Base-by-base conservation (phyloP, 2,329 filamentous ascomycete species). In the Aspergillus ruber region DNA sequence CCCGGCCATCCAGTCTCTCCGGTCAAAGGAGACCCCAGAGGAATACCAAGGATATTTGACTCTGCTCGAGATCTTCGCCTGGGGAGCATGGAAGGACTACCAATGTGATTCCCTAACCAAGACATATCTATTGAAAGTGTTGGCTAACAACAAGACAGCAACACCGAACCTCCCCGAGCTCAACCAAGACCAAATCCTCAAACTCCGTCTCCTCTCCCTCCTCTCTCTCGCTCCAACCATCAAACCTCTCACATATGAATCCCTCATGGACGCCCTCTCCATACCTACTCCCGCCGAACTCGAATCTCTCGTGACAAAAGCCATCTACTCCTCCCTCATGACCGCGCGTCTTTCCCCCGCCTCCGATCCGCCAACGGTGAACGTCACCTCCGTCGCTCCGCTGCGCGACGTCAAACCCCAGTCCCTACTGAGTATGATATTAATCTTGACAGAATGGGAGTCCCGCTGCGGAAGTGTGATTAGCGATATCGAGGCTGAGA, bases 301-400 rank as follows among this genome's bases (percentile, higher is more conserved):
- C 46, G 93, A 98, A 74, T 81, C 85, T 55, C 81, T 96, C 50
- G 83, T 97, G 56, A 93, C 91, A 57, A 83, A 83, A 33, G 86
- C 90, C 58, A 86, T 96, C 63, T 97, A 96, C 73, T 83, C 86
- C 5, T 87, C 86, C 36, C 80, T 98, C 2, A 72, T 98, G 43
- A 79, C 81, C 35, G 91, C 85, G 6, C 90, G 88, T 36, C 84
- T 98, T 47, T 90, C 95, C 64, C 90, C 93, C 3, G 88, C 96
- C 63, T 88, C 90, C 3, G 81, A 81, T 49, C 78, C 84, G 47
- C 81, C 85, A 29, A 78, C 80, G 50, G 85, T 97, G 18, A 81
- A 85, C 62, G 83, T 97, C 46, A 85, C 84, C 44, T 85, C 86
- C 51, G 83, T 96, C 27, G 83, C 90, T 0, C 86, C 93, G 0